These are phyloP conservation scores for Eimeria sp. DNA, from an alignment of 169 alveolate species.

Conservation along the genomic window DNA sequence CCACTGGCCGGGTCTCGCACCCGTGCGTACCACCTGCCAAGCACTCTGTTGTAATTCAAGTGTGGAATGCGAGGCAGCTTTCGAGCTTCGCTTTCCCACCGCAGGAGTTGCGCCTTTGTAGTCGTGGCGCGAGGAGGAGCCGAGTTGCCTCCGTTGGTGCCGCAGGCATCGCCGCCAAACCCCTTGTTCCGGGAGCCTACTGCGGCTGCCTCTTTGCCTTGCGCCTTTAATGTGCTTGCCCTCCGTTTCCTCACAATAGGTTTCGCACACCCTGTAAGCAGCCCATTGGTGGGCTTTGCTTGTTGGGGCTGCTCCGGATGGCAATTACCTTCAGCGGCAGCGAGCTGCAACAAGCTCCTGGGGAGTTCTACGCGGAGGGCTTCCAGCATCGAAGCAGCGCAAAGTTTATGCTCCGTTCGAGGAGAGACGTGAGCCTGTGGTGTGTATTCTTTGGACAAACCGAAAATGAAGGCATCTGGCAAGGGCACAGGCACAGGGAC, in stretches of 20 bases:
- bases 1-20: constrained; percentile 80
- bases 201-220: constrained; percentile 43
- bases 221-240: constrained; percentile 29
- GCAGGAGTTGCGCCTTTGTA: constrained; percentile 64
- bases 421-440: constrained; percentile 6
- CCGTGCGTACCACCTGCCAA: constrained; percentile 82
- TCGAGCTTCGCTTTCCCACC: constrained; percentile 80
- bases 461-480: constrained; percentile 51
- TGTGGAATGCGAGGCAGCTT: constrained; percentile 81
- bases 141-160: constrained; percentile 22
- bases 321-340: constrained; percentile 33
- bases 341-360: constrained; percentile 41
- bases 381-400: constrained; percentile 52
- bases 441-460: not conserved
- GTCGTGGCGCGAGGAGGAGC: constrained; percentile 73
- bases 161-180: constrained; percentile 23
- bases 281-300: constrained; percentile 13
- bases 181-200: not conserved
- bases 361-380: constrained; percentile 72
- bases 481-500: constrained; percentile 44
- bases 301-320: not conserved
- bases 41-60: constrained; percentile 79
- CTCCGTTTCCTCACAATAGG: constrained; percentile 51
- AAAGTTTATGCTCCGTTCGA: not conserved
- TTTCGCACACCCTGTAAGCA: constrained; percentile 40